Evolutionary conservation across 306 rosid species (phyloP).

Genomic region (Vicia villosa): DNA sequence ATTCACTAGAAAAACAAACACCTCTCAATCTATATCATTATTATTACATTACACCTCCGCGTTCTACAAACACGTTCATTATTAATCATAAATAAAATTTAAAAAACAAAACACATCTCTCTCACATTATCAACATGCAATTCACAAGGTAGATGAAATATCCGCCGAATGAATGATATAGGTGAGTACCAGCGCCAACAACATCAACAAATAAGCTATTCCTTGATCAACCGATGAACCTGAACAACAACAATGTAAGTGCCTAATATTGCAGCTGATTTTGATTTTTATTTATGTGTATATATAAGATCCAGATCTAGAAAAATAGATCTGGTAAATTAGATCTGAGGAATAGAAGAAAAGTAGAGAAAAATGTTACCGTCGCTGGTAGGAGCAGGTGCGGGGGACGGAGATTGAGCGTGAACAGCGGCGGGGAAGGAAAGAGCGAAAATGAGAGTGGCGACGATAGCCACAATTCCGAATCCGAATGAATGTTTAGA

Average conservation of each 20-base stretch:
- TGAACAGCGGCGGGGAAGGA: constrained; percentile 52
- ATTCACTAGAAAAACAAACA: constrained; percentile 2
- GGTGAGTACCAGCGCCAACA: constrained; percentile 59
- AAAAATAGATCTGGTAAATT: neutral
- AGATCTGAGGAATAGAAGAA: constrained; percentile 19
- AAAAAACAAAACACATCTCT: neutral
- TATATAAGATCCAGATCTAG: no score
- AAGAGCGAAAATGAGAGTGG: constrained; percentile 48
- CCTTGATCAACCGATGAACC: constrained; percentile 72
- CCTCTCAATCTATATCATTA: constrained; percentile 13
- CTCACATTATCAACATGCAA: neutral
- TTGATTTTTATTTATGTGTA: no score
- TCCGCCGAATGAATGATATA: constrained; percentile 65
- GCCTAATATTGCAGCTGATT: no score
- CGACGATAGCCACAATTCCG: constrained; percentile 47
- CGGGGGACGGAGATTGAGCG: constrained; percentile 55
- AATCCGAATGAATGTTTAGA: constrained; percentile 43
- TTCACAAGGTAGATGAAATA: constrained; percentile 41
- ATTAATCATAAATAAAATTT: neutral
- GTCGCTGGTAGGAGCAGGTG: constrained; percentile 75
- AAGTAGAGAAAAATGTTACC: constrained; percentile 47
- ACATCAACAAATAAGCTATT: constrained; percentile 65
- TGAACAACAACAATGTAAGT: no score
- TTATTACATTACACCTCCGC: neutral
- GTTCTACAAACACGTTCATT: constrained; percentile 5